Conservation (phyloP, 306 rosid species). For the Citrullus colocynthis region DNA sequence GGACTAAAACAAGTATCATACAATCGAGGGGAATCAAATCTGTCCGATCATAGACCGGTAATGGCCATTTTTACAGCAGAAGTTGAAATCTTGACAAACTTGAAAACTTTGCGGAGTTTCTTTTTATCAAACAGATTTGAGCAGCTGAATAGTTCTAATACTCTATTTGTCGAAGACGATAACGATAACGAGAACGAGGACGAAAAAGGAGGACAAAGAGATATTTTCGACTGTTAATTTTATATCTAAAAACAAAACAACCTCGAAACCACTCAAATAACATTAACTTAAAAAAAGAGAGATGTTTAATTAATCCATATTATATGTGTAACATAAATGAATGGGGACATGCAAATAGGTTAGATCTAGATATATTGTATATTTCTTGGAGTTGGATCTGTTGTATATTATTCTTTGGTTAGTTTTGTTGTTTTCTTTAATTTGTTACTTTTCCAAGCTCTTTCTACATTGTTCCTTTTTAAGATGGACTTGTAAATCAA, state of each 20-base stretch:
- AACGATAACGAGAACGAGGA: neutral
- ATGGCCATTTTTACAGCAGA: constrained; percentile 50
- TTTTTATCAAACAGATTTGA: constrained; percentile 49
- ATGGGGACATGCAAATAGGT: neutral
- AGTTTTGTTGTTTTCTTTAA: neutral
- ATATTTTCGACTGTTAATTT: neutral
- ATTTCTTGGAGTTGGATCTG: neutral
- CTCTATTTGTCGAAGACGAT: neutral
- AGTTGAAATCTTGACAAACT: constrained; percentile 17
- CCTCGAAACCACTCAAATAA: neutral
- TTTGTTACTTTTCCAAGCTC: neutral
- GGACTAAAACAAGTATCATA: constrained; percentile 56
- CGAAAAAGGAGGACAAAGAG: neutral
- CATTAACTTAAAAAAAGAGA: neutral
- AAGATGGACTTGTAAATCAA: neutral
- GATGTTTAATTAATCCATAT: too few relatives aligned
- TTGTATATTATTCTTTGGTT: neutral
- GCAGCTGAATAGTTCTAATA: constrained; percentile 1
- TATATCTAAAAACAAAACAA: neutral
- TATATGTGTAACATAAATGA: neutral
- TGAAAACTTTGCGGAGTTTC: constrained; percentile 19
- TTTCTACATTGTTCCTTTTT: neutral
- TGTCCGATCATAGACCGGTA: constrained; percentile 86
- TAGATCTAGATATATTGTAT: neutral
- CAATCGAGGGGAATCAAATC: constrained; percentile 47